These are phyloP conservation scores for Alternaria sp. DNA, from an alignment of 2,329 filamentous ascomycete genomes.

Conservation along the genomic window DNA sequence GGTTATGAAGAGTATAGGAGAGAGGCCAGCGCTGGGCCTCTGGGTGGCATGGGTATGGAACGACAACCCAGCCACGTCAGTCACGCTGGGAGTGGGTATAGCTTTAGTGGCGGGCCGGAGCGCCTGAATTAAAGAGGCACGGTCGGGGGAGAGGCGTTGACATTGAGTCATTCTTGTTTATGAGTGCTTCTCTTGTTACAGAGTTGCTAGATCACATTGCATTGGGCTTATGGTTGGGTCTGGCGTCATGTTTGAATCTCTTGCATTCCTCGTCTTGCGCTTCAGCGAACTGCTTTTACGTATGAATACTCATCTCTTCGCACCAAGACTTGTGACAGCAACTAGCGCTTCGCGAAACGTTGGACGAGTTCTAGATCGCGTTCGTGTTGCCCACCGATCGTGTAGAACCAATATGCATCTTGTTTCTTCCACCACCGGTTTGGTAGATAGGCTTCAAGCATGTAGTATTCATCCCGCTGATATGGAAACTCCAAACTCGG, in stretches of 20 bases:
- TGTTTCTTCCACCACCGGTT: slow-evolving; percentile 63
- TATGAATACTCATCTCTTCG: slow-evolving; percentile 1
- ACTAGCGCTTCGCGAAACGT: slow-evolving; percentile 23
- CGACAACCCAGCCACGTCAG: slow-evolving; percentile 17
- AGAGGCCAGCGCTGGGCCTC: slow-evolving; percentile 22
- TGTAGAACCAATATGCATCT: slow-evolving; percentile 60
- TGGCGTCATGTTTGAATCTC: not conserved
- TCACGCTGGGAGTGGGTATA: slow-evolving; percentile 32
- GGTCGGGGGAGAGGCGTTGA: slow-evolving; percentile 6
- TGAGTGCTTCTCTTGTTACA: not conserved
- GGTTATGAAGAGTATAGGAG: slow-evolving; percentile 48
- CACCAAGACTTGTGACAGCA: not conserved
- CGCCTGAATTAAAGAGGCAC: not conserved
- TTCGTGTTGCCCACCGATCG: slow-evolving; percentile 48
- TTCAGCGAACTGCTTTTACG: slow-evolving; percentile 8
- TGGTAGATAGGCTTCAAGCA: slow-evolving; percentile 65
- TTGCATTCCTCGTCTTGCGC: slow-evolving; percentile 2
- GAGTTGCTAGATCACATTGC: not conserved
- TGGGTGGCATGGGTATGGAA: slow-evolving; percentile 9
- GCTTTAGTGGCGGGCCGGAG: slow-evolving; percentile 21
- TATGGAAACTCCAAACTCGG: slow-evolving; percentile 63
- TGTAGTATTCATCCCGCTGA: slow-evolving; percentile 66
- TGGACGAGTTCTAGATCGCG: slow-evolving; percentile 49
- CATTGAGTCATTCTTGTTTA: not conserved
- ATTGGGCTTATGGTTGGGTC: not conserved